These are phyloP conservation scores for Madurella fahalii DNA, from an alignment of 2,329 filamentous ascomycete genomes.

Conservation along the genomic window DNA sequence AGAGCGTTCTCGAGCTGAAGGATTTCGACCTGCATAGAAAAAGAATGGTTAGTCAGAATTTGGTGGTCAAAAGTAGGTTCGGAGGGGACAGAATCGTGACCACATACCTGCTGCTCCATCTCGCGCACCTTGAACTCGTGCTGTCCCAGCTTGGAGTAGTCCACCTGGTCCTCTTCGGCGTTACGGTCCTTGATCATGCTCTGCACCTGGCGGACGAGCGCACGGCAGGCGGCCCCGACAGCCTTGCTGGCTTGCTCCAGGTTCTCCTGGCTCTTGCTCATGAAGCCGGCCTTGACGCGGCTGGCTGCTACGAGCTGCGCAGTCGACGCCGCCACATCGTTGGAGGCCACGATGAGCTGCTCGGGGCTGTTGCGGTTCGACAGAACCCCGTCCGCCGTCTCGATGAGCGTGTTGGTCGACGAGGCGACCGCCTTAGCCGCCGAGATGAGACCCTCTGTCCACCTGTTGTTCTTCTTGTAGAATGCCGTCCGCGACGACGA, in stretches of 20 bases:
- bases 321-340: slow-evolving; percentile 92
- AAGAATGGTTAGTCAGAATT: slow-evolving; percentile 20
- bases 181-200: slow-evolving; percentile 85
- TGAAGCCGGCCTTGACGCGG: slow-evolving; percentile 95
- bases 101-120: slow-evolving; percentile 96
- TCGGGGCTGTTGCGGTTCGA: slow-evolving; percentile 89
- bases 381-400: slow-evolving; percentile 94
- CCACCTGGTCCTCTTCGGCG: slow-evolving; percentile 74
- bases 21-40: slow-evolving; percentile 74
- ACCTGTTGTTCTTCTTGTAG: slow-evolving; percentile 99
- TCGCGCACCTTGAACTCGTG: slow-evolving; percentile 98
- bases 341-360: slow-evolving; percentile 95
- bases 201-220: slow-evolving; percentile 89
- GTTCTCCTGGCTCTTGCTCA: slow-evolving; percentile 92
- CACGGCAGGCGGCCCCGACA: slow-evolving; percentile 82
- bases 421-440: slow-evolving; percentile 93
- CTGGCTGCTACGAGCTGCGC: slow-evolving; percentile 94
- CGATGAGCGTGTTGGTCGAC: slow-evolving; percentile 93
- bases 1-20: slow-evolving; percentile 89
- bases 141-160: slow-evolving; percentile 81
- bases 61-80: neutral
- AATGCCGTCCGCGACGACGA: slow-evolving; percentile 86
- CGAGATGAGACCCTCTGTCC: slow-evolving; percentile 96
- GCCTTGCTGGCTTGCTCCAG: slow-evolving; percentile 90
- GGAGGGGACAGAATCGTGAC: neutral